phyloP scores from a whole-genome alignment of 257 asterid genomes.

The Fraxinus quadrangulata region DNA sequence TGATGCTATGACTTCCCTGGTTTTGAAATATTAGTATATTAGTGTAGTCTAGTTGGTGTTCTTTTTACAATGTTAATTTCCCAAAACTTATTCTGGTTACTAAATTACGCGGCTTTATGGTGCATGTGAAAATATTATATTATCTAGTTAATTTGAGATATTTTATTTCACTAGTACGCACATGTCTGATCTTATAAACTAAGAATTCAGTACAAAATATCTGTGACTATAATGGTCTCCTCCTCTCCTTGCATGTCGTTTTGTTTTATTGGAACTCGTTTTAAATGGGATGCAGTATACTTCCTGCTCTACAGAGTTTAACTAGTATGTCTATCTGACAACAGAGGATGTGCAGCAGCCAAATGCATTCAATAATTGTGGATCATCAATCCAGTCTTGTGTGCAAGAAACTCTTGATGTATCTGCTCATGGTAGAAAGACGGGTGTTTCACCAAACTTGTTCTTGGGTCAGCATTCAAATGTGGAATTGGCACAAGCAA shows the following conservation, averaged over 20 bases:
- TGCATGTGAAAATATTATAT: neutral
- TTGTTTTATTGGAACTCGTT: constrained; percentile 1
- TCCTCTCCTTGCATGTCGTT: neutral
- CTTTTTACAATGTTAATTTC: neutral
- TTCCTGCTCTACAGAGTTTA: constrained; percentile 14
- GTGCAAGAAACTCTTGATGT: constrained; percentile 47
- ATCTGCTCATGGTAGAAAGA: constrained; percentile 43
- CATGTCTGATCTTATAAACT: neutral
- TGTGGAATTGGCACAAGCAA: constrained; percentile 48
- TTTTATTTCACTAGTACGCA: neutral
- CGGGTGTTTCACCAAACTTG: constrained; percentile 49
- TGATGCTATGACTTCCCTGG: neutral
- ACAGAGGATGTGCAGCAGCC: constrained; percentile 50
- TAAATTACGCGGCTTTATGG: neutral
- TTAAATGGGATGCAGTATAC: constrained; percentile 7
- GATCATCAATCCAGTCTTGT: constrained; percentile 49
- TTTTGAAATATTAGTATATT: neutral
- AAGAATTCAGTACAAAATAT: neutral
- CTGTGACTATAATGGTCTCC: neutral
- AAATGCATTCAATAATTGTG: constrained; percentile 43
- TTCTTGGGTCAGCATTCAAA: constrained; percentile 53
- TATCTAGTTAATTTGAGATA: neutral
- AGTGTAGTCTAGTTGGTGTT: neutral
- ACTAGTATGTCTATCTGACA: constrained; percentile 30
- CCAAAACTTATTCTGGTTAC: neutral